Percentiles rank a stretch among this genome's conserved stretches.
phyloP scores from a whole-genome alignment of 352 stramenopile genomes.

The Phytopythium cucurbitacearum region DNA sequence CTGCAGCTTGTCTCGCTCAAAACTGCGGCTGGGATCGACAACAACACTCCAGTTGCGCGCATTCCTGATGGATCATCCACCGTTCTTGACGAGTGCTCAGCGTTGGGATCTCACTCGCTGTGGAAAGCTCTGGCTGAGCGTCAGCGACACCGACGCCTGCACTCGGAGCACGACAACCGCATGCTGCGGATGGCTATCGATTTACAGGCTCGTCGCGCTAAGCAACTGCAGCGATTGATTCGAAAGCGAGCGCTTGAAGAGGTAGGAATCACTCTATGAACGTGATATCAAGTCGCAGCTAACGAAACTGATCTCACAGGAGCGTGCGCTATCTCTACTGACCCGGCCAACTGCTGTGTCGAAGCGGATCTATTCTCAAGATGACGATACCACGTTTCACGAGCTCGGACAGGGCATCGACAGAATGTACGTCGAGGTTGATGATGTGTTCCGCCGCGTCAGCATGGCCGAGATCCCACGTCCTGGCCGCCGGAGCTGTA shows the following conservation, averaged over 20 bases:
- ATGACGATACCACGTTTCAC: background rate
- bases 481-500: background rate
- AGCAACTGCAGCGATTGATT: background rate
- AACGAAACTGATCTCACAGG: too few species aligned
- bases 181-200: background rate
- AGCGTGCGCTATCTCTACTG: too few species aligned
- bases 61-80: too few species aligned
- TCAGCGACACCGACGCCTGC: background rate
- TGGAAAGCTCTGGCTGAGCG: background rate
- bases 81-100: too few species aligned
- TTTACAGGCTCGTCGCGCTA: background rate
- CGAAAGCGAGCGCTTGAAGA: background rate
- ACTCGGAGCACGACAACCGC: background rate
- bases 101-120: background rate
- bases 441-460: background rate
- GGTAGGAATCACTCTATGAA: background rate
- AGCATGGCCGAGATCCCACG: background rate
- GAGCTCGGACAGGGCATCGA: too few species aligned
- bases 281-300: constrained; percentile 4
- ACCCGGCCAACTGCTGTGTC: too few species aligned
- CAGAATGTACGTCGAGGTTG: too few species aligned
- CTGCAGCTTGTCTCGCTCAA: background rate
- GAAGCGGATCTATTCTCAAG: background rate
- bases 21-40: background rate
- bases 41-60: background rate